Percentiles rank a stretch among this genome's conserved stretches.
Conservation (phyloP, 352 stramenopile species). For the Phytophthora sp. region DNA sequence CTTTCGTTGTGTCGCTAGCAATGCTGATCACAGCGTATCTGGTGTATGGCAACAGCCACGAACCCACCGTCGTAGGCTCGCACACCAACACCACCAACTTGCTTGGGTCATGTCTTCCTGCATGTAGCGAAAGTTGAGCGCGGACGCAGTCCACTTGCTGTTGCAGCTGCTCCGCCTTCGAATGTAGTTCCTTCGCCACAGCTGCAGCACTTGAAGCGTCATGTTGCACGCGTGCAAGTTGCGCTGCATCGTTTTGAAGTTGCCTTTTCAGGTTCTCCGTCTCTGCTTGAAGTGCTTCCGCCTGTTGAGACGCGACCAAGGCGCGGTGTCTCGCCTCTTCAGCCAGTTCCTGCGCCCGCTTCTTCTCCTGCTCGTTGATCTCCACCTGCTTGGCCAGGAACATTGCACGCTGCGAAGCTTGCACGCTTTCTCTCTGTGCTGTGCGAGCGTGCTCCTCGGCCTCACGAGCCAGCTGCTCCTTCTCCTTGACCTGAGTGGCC, state of each 20-base stretch:
- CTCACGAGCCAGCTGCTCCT: constrained; percentile 72
- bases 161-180: constrained; percentile 72
- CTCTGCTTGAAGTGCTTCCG: constrained; percentile 74
- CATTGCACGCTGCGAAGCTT: constrained; percentile 68
- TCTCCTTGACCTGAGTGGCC: constrained; percentile 71
- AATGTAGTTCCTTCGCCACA: constrained; percentile 71
- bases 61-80: constrained; percentile 81
- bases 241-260: constrained; percentile 68
- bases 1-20: constrained; percentile 55
- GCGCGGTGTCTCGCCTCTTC: constrained; percentile 69
- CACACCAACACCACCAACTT: constrained; percentile 85
- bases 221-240: constrained; percentile 73
- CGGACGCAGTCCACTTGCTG: constrained; percentile 81
- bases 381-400: constrained; percentile 80
- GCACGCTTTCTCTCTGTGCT: constrained; percentile 75
- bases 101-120: constrained; percentile 73
- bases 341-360: constrained; percentile 65
- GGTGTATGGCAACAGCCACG: constrained; percentile 85
- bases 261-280: constrained; percentile 79
- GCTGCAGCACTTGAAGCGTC: constrained; percentile 72
- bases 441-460: constrained; percentile 74
- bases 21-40: constrained; percentile 85
- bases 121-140: constrained; percentile 78
- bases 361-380: constrained; percentile 87
- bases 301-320: constrained; percentile 66